These are phyloP conservation scores for Fistulinella staudtii DNA, from an alignment of 1,284 basidiomycete species.

Conservation along the genomic window DNA sequence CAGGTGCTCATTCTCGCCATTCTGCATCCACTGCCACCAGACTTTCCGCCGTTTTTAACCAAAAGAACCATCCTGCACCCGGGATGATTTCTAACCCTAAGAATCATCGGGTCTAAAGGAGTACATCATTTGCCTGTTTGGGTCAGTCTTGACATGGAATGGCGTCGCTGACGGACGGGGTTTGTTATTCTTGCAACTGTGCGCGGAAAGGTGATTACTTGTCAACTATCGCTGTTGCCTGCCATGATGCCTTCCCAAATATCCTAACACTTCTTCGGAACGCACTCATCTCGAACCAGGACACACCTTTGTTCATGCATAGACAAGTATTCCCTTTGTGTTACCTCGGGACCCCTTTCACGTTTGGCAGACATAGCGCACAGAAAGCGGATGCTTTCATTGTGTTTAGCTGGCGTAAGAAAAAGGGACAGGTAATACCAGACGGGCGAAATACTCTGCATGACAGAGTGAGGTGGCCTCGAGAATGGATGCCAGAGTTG, in stretches of 20 bases:
- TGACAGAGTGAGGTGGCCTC: conserved; percentile 5
- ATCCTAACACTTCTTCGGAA: conserved; percentile 28
- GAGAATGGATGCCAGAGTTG: conserved; percentile 27
- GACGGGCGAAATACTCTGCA: conserved; percentile 22
- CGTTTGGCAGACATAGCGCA: conserved; percentile 12
- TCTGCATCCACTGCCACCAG: conserved; percentile 19
- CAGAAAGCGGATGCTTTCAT: conserved; percentile 32
- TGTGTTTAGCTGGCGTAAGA: conserved; percentile 7
- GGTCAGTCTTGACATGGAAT: conserved; percentile 13
- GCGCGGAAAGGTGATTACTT: conserved; percentile 5
- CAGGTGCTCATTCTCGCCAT: conserved; percentile 25
- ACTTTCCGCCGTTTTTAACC: conserved; percentile 25
- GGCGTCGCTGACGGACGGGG: conserved; percentile 12
- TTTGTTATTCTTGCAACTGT: conserved; percentile 4
- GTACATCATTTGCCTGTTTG: conserved; percentile 18
- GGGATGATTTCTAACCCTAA: conserved; percentile 39
- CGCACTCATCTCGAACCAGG: conserved; percentile 16
- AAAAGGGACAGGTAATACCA: conserved; percentile 25
- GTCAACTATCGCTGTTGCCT: conserved; percentile 13
- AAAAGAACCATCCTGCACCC: conserved; percentile 32
- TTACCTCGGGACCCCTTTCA: conserved; percentile 31
- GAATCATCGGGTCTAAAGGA: conserved; percentile 20
- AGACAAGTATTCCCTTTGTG: conserved; percentile 23
- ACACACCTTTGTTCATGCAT: conserved; percentile 11
- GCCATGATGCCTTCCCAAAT: conserved; percentile 19